Conservation (phyloP, 2,329 filamentous ascomycete genomes). For the Colletotrichum eremochloae region DNA sequence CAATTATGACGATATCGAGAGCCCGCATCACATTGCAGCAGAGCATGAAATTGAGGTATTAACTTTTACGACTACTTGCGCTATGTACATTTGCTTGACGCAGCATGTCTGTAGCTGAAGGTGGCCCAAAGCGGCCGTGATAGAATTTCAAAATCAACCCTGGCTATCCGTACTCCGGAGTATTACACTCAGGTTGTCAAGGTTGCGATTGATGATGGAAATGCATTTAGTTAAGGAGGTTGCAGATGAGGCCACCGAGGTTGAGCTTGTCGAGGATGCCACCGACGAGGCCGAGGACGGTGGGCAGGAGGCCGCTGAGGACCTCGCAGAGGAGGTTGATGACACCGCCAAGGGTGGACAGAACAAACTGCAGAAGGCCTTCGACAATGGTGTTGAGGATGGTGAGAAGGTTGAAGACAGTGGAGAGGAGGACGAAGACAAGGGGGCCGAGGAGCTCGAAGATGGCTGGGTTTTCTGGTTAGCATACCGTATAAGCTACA, state of each 20-base stretch:
- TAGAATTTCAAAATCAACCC: background rate
- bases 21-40: background rate
- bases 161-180: background rate
- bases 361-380: slow-evolving; percentile 28
- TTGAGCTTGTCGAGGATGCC: slow-evolving; percentile 32
- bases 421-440: slow-evolving; percentile 31
- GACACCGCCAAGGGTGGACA: slow-evolving; percentile 27
- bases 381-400: slow-evolving; percentile 33
- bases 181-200: no score
- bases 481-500: background rate
- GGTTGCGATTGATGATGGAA: background rate
- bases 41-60: background rate
- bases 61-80: background rate
- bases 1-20: no score
- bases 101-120: background rate
- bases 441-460: slow-evolving; percentile 38
- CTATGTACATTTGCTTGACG: background rate
- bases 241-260: slow-evolving; percentile 32
- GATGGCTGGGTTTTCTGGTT: slow-evolving; percentile 11
- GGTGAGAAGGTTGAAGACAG: slow-evolving; percentile 30
- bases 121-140: background rate
- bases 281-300: slow-evolving; percentile 21
- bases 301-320: slow-evolving; percentile 37
- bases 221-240: slow-evolving; percentile 13
- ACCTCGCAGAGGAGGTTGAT: slow-evolving; percentile 28